Conservation (phyloP, 768 basidiomycete genomes). For the Leccinum subgranulosum region DNA sequence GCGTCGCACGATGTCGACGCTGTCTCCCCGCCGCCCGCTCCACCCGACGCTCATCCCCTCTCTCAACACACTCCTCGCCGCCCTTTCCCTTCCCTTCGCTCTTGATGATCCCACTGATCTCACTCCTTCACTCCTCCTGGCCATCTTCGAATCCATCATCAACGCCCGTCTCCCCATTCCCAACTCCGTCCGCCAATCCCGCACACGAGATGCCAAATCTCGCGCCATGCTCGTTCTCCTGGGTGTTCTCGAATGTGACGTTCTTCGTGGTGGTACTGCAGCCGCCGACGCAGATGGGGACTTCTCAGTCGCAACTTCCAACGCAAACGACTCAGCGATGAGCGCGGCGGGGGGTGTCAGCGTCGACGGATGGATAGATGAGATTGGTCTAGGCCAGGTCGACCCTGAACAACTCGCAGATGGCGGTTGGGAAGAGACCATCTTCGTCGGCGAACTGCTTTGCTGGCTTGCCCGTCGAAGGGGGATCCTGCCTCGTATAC, state of each 20-base stretch:
- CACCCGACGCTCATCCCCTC: conserved; percentile 16
- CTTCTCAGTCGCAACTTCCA: conserved; percentile 6
- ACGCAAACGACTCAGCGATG: conserved; percentile 28
- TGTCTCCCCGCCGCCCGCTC: conserved; percentile 13
- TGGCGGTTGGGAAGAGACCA: conserved; percentile 65
- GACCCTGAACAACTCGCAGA: conserved; percentile 64
- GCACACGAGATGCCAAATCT: conserved; percentile 41
- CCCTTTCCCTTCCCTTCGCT: conserved; percentile 43
- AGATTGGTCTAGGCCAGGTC: conserved; percentile 62
- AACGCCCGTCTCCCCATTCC: conserved; percentile 49
- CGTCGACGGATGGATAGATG: conserved; percentile 34
- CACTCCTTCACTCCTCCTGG: conserved; percentile 68
- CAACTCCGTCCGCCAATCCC: conserved; percentile 33
- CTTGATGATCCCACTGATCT: conserved; percentile 57
- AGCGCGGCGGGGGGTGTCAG: conserved; percentile 23
- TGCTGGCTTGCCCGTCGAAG: conserved; percentile 61
- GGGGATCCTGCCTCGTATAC: conserved; percentile 30
- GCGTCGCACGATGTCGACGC: conserved; percentile 11
- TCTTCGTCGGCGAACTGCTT: conserved; percentile 61
- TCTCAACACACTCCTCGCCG: conserved; percentile 46
- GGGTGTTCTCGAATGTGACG: conserved; percentile 66
- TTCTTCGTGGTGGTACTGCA: conserved; percentile 50
- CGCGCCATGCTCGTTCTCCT: conserved; percentile 74
- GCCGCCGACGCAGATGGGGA: neutral
- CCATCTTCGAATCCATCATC: conserved; percentile 64